Base-by-base conservation (phyloP, 306 rosid species). In the Dryas drummondii region DNA sequence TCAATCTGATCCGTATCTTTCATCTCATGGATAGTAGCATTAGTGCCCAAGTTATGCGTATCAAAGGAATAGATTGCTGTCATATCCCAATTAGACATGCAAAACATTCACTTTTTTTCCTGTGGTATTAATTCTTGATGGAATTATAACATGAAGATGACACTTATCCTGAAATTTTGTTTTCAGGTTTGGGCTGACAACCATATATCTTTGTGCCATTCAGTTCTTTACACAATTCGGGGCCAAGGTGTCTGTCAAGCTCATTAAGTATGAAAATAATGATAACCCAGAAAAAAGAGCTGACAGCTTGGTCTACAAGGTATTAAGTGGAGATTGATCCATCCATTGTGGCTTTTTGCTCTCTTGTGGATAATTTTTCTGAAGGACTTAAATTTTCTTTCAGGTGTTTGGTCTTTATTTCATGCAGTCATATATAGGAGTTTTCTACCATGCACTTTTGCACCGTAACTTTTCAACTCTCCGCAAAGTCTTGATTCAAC, bases 281-380 rank as follows among this genome's bases (percentile, higher is more conserved):
- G 97, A 92, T 77, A 90, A 78, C 81, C 81, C 84, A 47, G 99
- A 94, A 82, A 94, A 89, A 73, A 84, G 85, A 41, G 92, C 99
- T 42, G 99, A 94, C 80, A 94, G 97, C 91, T 88, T 94, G 86
- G 91, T 94, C 74, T 94, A 94, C 88, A 94, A 94, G 98, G 99
- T 94, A 86, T 75, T 41, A 22, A 70, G 71, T 17, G 62, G 61
- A 50, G 76, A 53, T 9, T 61, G 37, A 55, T 67, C 53, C 26
- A 45, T 79, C 52, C 8, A 26, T 9, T 61, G 13, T 45, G 50
- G 47, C 13, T 47, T 46, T 54, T 13, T 46, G 15, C 70, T 44
- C 62, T 52, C 53, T 45, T 32, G 16, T 62, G 22, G 22, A 49
- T 57, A 12, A 46, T 67, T 72, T 73, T 84, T 42, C 61, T 78